Evolutionary conservation across 164 flowering plant genomes (phyloP), one percentile per base, ranked within the genome.

Genomic region (Vitis rotundifolia): DNA sequence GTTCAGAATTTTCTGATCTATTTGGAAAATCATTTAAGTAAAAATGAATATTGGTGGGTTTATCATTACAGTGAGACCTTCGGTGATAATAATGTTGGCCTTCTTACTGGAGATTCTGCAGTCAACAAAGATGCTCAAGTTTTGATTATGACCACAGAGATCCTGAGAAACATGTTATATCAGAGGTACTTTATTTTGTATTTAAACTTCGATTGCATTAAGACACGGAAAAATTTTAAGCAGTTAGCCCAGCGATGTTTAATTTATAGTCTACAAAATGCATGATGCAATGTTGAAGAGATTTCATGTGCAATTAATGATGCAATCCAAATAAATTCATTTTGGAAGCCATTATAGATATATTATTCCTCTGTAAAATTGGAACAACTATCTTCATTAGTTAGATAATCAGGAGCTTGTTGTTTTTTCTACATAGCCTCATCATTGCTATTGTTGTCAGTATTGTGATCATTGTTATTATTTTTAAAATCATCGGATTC

Each of bases 141-240:
- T 73, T 71, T 92, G 70, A 90, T 95, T 60, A 93, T 95, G 99
- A 95, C 99, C 3, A 93, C 99, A 3, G 99, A 93, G 79, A 93
- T 95, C 77, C 78, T 93, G 77, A 87, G 99, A 61, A 95, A 95
- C 74, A 95, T 95, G 99, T 62, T 95, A 67, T 95, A 95, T 74
- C 95, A 87, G 72, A 91, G 98, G 99, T 92, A 76, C 59, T 11
- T 12, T 49, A 22, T 57, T 57, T 19, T 5, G n/a, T 54, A n/a
- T 29, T 58, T 44, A 15, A 56, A 22, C 26, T 19, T 18, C 11
- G 26, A 59, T 8, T 18, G 7, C 9, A n/a, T 16, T 16, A 8
- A 26, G 12, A 26, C 29, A 29, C 2, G 29, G 28, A 4, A 57
- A 6, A 16, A 9, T 15, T 13, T 2, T 22, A 22, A 22, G 15